phyloP scores from a whole-genome alignment of 306 rosid genomes.

The Trifolium repens region DNA sequence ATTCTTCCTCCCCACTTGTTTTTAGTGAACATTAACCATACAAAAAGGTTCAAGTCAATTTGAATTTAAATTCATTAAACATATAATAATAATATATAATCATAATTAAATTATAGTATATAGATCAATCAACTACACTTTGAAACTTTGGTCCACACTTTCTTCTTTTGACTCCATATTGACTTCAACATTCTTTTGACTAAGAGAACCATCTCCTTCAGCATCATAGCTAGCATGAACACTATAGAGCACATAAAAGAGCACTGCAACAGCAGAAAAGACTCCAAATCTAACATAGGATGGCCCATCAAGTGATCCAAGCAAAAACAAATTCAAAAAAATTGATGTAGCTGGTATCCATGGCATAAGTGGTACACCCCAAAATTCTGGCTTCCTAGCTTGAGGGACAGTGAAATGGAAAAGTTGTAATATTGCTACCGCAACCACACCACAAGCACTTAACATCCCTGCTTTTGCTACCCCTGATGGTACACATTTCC shows the following conservation, averaged over 20 bases:
- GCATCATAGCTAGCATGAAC: conserved; percentile 95
- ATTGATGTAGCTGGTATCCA: conserved; percentile 88
- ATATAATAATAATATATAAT: not conserved
- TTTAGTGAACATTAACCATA: conserved; percentile 37
- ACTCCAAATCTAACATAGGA: conserved; percentile 79
- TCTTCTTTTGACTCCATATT: conserved; percentile 53
- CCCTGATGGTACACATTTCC: conserved; percentile 69
- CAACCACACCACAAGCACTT: conserved; percentile 53
- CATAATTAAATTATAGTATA: not conserved
- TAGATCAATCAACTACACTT: conserved; percentile 51
- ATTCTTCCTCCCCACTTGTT: conserved; percentile 35
- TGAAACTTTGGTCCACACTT: conserved; percentile 44
- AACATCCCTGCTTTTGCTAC: conserved; percentile 61
- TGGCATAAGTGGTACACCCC: conserved; percentile 99
- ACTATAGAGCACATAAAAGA: conserved; percentile 79
- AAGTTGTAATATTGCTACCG: conserved; percentile 55
- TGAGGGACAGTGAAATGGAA: conserved; percentile 82
- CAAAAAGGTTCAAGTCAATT: conserved; percentile 37
- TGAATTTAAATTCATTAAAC: conserved; percentile 18
- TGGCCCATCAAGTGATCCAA: conserved; percentile 74
- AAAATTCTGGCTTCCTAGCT: conserved; percentile 76
- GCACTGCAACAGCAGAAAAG: conserved; percentile 63
- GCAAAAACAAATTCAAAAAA: conserved; percentile 73
- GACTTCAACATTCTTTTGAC: conserved; percentile 59
- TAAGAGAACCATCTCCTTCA: conserved; percentile 55